Conservation (phyloP, 768 basidiomycete genomes). For the Hygrophorus pudorinus region DNA sequence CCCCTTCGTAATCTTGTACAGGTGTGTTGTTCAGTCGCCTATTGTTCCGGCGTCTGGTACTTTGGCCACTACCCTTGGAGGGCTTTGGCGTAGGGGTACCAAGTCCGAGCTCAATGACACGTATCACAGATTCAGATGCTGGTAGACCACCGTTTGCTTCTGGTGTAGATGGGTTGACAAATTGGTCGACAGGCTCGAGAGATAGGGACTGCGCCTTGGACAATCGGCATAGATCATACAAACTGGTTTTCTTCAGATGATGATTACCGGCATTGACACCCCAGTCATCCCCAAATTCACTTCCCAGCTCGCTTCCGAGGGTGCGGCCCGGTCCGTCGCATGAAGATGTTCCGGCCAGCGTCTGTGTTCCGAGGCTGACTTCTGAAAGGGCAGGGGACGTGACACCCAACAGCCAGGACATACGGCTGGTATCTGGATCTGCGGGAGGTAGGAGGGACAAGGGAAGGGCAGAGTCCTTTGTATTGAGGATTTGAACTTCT, state of each 20-base stretch:
- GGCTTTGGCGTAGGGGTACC: conserved; percentile 8
- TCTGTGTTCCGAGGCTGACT: conserved; percentile 18
- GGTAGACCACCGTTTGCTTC: conserved; percentile 3
- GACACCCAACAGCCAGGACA: conserved; percentile 21
- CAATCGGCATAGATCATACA: conserved; percentile 38
- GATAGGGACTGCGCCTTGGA: conserved; percentile 34
- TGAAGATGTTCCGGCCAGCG: background rate
- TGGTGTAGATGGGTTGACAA: conserved; percentile 11
- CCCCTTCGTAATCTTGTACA: conserved; percentile 5
- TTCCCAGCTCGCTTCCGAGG: conserved; percentile 51
- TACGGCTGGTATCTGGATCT: conserved; percentile 13
- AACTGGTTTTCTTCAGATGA: conserved; percentile 45
- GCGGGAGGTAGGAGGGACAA: background rate
- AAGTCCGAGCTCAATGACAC: background rate
- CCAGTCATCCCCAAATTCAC: conserved; percentile 39
- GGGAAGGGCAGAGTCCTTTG: background rate
- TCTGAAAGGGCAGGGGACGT: conserved; percentile 27
- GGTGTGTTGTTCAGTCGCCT: conserved; percentile 36
- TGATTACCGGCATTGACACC: conserved; percentile 24
- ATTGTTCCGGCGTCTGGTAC: conserved; percentile 51
- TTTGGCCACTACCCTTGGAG: conserved; percentile 16
- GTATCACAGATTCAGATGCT: conserved; percentile 22
- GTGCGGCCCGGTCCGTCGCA: conserved; percentile 21
- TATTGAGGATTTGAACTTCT: background rate
- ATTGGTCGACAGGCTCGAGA: conserved; percentile 13